Base-by-base conservation (phyloP, 495 filamentous ascomycete species). In the Cercophora newfieldiana region DNA sequence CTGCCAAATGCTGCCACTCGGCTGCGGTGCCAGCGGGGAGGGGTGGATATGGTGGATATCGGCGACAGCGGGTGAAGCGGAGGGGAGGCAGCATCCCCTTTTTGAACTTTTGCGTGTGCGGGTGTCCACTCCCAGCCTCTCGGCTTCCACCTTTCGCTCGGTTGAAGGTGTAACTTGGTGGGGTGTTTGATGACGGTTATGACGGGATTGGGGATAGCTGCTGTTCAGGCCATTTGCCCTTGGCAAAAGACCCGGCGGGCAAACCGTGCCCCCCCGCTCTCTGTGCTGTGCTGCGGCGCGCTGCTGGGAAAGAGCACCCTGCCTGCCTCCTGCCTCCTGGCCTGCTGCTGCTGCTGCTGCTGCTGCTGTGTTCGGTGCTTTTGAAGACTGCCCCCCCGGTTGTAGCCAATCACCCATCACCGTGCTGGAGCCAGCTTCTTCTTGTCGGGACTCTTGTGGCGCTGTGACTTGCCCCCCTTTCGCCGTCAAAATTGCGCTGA, bases 241-340 rank as follows among this genome's bases (percentile, higher is more conserved):
- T 22, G 19, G 57, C 19, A 25, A 60, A 12, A n/a, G 48, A 63
- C 18, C 48, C 48, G 51, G 31, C 19, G 61, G 61, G 49, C 61
- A 64, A 64, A 44, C 61, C 54, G 51, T 56, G 6, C 19, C 22
- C 54, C 54, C 54, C 37, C 37, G 37, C 37, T 44, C 37, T n/a
- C n/a, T n/a, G n/a, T 44, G 37, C 37, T 44, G 37, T 44, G 37
- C 37, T 16, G 37, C 12, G 37, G 37, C 37, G 37, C 10, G 37
- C 37, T 14, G 37, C n/a, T 14, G 37, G 37, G 37, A 4, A 44
- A 44, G 37, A 44, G 10, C 37, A 44, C 37, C 37, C 37, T 44
- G 37, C 37, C 37, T 44, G 10, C 37, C 18, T 8, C 37, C 37
- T 44, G 30, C 30, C 30, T 33, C 7, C 54, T n/a, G n/a, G n/a